Evolutionary conservation across 148 eudicot species (phyloP).

Genomic region (Silene conica): DNA sequence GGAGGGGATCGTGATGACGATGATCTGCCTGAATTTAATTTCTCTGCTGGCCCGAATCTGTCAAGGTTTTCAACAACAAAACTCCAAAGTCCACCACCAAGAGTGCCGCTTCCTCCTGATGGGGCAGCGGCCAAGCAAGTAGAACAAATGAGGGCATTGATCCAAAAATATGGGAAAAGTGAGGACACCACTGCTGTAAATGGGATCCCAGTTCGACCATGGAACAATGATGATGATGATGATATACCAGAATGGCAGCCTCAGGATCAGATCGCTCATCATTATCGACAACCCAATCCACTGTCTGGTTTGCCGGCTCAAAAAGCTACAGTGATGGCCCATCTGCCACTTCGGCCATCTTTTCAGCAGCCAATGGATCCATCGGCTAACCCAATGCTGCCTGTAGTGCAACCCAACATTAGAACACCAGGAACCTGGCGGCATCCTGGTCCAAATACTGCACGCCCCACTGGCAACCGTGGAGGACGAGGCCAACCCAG

Average conservation of each 20-base stretch:
- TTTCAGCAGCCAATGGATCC: slow-evolving; percentile 19
- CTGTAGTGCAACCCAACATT: slow-evolving; percentile 26
- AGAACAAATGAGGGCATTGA: slow-evolving; percentile 65
- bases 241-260: slow-evolving; percentile 93
- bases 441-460: slow-evolving; percentile 25
- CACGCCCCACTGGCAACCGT: slow-evolving; percentile 8
- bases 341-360: slow-evolving; percentile 13
- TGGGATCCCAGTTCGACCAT: slow-evolving; percentile 29
- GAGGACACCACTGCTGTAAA: slow-evolving; percentile 15
- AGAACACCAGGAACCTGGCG: slow-evolving; percentile 29
- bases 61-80: slow-evolving; percentile 7
- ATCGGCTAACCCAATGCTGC: slow-evolving; percentile 14
- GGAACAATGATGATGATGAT: slow-evolving; percentile 81
- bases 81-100: slow-evolving; percentile 4
- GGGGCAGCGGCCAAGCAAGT: slow-evolving; percentile 36
- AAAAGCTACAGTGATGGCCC: background rate
- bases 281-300: background rate
- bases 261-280: slow-evolving; percentile 11
- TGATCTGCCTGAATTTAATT: slow-evolving; percentile 88
- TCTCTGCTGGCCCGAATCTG: slow-evolving; percentile 37
- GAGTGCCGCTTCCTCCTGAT: slow-evolving; percentile 1
- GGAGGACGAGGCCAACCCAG: slow-evolving; percentile 14
- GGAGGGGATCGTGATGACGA: slow-evolving; percentile 63
- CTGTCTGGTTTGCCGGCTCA: slow-evolving; percentile 8
- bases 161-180: slow-evolving; percentile 73